Percentiles rank a stretch among this genome's conserved stretches.
Evolutionary conservation across 305 asterid species (phyloP).

Genomic region (Fraxinus angustifolia): DNA sequence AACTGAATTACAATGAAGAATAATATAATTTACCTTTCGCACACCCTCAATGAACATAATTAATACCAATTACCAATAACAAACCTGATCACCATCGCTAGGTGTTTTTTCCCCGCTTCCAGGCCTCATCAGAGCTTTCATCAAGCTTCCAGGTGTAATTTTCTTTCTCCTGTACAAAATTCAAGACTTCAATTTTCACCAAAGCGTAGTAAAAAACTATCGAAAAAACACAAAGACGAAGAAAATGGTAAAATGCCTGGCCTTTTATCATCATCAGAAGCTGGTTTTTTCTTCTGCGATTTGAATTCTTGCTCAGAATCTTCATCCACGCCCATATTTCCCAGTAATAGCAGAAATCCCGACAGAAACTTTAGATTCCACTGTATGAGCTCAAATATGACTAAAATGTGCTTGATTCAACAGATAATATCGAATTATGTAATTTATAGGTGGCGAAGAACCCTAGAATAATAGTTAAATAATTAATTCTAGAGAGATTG

Average conservation of each 20-base stretch:
- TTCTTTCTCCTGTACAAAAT: conserved; percentile 58
- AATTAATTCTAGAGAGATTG: background rate
- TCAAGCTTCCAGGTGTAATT: conserved; percentile 81
- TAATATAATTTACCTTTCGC: background rate
- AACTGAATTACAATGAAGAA: too few species aligned
- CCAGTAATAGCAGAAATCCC: conserved; percentile 1
- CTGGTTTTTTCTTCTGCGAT: conserved; percentile 54
- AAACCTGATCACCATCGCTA: conserved; percentile 81
- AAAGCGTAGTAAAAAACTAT: background rate
- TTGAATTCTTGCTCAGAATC: conserved; percentile 40
- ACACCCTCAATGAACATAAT: background rate
- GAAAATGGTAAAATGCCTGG: background rate
- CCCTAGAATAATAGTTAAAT: background rate
- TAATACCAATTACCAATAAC: background rate
- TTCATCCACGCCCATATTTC: conserved; percentile 56
- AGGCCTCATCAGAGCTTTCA: conserved; percentile 90
- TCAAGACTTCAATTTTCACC: conserved; percentile 6
- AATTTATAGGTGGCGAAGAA: background rate
- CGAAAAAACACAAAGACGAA: background rate
- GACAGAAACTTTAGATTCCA: background rate
- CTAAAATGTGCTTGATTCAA: background rate
- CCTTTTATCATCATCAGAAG: conserved; percentile 82
- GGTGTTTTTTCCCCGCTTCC: conserved; percentile 82
- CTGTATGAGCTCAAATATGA: background rate
- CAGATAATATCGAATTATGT: background rate